A percentile compares a stretch with the other conserved stretches of the same genome.
Conservation (phyloP, 345 rosid species). For the Durio zibethinus region DNA sequence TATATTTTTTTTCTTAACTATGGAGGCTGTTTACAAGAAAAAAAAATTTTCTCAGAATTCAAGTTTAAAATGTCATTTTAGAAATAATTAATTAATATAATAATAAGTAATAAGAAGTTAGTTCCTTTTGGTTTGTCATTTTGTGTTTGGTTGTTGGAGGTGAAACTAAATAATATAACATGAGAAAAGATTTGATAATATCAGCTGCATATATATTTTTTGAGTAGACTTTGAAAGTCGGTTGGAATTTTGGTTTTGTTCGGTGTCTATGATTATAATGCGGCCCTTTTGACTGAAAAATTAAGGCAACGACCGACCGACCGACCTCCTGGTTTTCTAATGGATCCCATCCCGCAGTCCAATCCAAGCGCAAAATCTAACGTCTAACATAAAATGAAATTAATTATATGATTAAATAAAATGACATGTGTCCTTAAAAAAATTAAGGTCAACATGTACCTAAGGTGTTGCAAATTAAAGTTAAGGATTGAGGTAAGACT, state of each 20-base stretch:
- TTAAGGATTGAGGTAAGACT: no score
- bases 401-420: no score
- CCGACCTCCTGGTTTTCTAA: not conserved
- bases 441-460: no score
- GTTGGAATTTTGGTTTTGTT: constrained; percentile 6
- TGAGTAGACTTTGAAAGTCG: not conserved
- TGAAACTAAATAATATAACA: not conserved
- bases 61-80: no score
- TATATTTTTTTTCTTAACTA: not conserved
- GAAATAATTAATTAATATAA: not conserved
- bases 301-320: not conserved
- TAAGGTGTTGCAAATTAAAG: no score
- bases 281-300: not conserved
- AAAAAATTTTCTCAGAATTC: no score
- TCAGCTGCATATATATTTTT: not conserved
- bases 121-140: not conserved
- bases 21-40: not conserved
- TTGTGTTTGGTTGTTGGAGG: not conserved
- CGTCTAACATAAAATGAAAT: no score
- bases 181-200: not conserved
- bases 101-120: not conserved
- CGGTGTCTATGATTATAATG: not conserved
- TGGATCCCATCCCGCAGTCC: not conserved
- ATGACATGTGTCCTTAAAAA: no score
- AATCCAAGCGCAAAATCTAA: not conserved